A percentile compares a stretch with the other conserved stretches of the same genome.
Evolutionary conservation across 2,329 filamentous ascomycete genomes (phyloP).

Genomic region (Akanthomyces dipterigenus): DNA sequence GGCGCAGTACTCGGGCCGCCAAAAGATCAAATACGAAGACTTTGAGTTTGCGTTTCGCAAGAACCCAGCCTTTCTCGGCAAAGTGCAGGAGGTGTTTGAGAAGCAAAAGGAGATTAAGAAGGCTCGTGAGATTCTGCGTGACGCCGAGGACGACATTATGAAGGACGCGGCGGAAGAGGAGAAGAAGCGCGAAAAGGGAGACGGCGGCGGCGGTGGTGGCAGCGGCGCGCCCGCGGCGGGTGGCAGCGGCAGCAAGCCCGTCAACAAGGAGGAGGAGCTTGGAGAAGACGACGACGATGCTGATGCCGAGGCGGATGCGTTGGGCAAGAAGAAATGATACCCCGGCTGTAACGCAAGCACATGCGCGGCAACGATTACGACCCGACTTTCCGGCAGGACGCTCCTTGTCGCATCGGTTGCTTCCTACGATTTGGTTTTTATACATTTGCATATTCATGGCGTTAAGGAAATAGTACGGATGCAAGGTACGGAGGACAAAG

Average conservation of each 20-base stretch:
- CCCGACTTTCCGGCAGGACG: neutral
- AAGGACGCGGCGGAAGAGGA: conserved; percentile 43
- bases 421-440: neutral
- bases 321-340: conserved; percentile 31
- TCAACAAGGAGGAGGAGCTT: conserved; percentile 41
- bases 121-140: conserved; percentile 68
- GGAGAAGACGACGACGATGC: conserved; percentile 47
- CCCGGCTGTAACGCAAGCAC: neutral
- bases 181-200: conserved; percentile 28
- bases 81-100: conserved; percentile 82
- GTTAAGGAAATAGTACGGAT: neutral
- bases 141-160: conserved; percentile 56
- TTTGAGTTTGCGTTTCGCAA: conserved; percentile 90
- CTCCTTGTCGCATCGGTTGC: neutral
- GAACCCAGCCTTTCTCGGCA: conserved; percentile 78
- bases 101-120: conserved; percentile 83
- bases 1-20: conserved; percentile 78
- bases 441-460: neutral
- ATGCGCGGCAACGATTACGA: neutral
- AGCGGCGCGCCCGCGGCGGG: conserved; percentile 1
- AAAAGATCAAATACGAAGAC: conserved; percentile 97
- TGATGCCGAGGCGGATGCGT: conserved; percentile 33
- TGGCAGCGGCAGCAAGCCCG: conserved; percentile 15
- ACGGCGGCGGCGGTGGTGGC: conserved; percentile 15
- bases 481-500: too few species aligned